Evolutionary conservation across 306 rosid genomes (phyloP).

Genomic region (Dalbergia cochinchinensis): DNA sequence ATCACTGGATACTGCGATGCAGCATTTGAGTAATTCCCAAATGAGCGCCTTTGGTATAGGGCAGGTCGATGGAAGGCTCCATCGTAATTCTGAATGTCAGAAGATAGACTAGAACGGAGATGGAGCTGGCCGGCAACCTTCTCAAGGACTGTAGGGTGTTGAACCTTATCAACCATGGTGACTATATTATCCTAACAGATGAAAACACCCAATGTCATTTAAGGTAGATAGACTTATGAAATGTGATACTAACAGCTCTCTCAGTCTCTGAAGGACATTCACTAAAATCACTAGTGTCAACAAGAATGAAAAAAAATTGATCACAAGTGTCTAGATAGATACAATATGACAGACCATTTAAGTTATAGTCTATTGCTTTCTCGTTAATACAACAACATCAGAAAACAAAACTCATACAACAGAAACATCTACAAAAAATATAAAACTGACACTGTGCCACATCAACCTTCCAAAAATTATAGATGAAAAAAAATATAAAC

Average conservation of each 20-base stretch:
- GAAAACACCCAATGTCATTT: constrained; percentile 19
- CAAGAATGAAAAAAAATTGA: not conserved
- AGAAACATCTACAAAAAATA: not conserved
- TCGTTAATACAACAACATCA: not conserved
- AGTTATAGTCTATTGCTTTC: too few relatives aligned
- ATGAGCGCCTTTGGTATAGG: constrained; percentile 43
- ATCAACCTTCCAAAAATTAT: not conserved
- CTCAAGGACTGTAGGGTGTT: constrained; percentile 38
- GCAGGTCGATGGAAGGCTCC: constrained; percentile 8
- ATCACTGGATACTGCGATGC: constrained; percentile 61
- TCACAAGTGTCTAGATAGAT: not conserved
- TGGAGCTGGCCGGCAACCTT: constrained; percentile 49
- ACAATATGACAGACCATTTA: not conserved
- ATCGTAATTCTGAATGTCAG: constrained; percentile 4
- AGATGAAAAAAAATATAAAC: not conserved
- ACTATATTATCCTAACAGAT: constrained; percentile 40
- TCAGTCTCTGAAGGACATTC: not conserved
- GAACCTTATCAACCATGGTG: constrained; percentile 57
- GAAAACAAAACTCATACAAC: not conserved
- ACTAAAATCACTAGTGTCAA: not conserved
- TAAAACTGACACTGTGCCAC: not conserved
- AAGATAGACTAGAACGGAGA: constrained; percentile 26
- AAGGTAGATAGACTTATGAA: constrained; percentile 10
- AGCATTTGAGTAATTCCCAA: constrained; percentile 63
- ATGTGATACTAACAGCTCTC: constrained; percentile 7